Conservation (phyloP, 2,329 filamentous ascomycete species). For the Saccharata proteae region DNA sequence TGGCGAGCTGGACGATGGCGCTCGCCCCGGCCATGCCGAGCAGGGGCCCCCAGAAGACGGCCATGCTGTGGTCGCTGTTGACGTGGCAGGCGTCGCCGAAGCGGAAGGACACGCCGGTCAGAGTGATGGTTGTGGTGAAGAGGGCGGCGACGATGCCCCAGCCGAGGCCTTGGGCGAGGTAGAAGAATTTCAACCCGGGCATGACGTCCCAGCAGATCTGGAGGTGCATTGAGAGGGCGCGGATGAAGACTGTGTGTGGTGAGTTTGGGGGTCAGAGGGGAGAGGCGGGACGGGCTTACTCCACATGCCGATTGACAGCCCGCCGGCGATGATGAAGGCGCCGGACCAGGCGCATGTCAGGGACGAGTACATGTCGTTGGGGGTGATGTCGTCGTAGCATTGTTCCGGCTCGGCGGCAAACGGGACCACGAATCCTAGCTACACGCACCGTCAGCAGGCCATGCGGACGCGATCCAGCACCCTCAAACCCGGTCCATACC, state of each 20-base stretch:
- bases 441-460: conserved; percentile 1
- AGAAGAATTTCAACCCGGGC: conserved; percentile 82
- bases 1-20: conserved; percentile 69
- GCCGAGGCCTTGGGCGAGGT: conserved; percentile 63
- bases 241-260: conserved; percentile 54
- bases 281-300: conserved; percentile 28
- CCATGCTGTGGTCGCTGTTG: conserved; percentile 74
- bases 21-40: conserved; percentile 66
- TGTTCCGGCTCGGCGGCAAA: conserved; percentile 65
- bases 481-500: conserved; percentile 48
- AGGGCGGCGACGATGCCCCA: conserved; percentile 75
- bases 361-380: conserved; percentile 78
- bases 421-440: conserved; percentile 87
- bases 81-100: conserved; percentile 90
- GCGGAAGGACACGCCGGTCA: conserved; percentile 88
- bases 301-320: conserved; percentile 78
- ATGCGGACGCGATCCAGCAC: not conserved
- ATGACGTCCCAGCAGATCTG: conserved; percentile 97
- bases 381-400: conserved; percentile 84
- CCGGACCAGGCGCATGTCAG: conserved; percentile 80
- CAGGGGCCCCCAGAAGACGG: conserved; percentile 82
- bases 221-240: conserved; percentile 82
- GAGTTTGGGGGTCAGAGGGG: not conserved
- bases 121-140: conserved; percentile 60
- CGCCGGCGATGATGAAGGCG: conserved; percentile 72